Conservation (phyloP, 768 basidiomycete species). For the Leccinum olivaceopallidum region DNA sequence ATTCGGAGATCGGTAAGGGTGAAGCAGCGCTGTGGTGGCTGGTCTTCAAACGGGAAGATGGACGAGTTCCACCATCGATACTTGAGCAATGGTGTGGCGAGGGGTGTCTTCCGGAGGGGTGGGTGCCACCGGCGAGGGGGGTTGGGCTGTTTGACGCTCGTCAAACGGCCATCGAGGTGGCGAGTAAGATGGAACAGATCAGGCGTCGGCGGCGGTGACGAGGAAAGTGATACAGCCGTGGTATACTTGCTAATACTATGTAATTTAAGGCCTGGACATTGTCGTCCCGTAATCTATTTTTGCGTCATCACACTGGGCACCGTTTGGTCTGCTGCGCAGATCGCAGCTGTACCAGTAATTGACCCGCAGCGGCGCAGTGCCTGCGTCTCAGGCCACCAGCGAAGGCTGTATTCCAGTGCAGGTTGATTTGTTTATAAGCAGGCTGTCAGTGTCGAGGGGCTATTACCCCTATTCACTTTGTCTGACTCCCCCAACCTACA, state of each 20-base stretch:
- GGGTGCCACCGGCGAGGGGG: constrained; percentile 38
- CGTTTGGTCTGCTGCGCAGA: neutral
- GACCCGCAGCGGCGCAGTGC: constrained; percentile 16
- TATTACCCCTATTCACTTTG: constrained; percentile 15
- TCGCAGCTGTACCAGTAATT: neutral
- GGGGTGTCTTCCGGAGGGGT: constrained; percentile 59
- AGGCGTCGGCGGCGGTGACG: constrained; percentile 11
- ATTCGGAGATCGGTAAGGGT: constrained; percentile 53
- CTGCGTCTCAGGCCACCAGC: no score
- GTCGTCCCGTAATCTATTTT: constrained; percentile 1
- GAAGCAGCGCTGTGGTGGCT: constrained; percentile 58
- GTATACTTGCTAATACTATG: no score
- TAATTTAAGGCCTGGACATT: neutral
- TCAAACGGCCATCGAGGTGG: constrained; percentile 32
- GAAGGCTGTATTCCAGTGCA: neutral
- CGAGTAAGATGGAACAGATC: constrained; percentile 27
- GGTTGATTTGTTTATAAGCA: constrained; percentile 14
- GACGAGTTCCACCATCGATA: constrained; percentile 35
- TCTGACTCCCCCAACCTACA: neutral
- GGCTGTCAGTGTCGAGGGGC: neutral
- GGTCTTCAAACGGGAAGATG: constrained; percentile 37
- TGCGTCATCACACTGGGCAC: neutral
- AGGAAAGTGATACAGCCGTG: neutral
- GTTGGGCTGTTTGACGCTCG: constrained; percentile 32
- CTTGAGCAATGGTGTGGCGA: constrained; percentile 57